These are phyloP conservation scores for Plasmodium falciparum DNA, from an alignment of 169 alveolate genomes.

Conservation along the genomic window DNA sequence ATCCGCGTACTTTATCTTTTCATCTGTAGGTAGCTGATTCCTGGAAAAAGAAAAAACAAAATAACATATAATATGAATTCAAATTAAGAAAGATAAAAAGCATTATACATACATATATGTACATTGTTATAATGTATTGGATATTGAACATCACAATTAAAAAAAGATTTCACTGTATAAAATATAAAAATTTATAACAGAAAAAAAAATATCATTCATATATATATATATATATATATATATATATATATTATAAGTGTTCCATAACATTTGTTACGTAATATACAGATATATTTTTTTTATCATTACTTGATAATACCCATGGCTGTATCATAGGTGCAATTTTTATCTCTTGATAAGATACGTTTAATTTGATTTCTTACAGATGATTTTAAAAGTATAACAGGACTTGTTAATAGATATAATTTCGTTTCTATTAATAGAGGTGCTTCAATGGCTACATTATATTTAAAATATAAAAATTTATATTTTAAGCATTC, in stretches of 20 bases:
- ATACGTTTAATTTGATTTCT: slow-evolving; percentile 81
- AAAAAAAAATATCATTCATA: too few relatives aligned
- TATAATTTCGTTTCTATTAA: slow-evolving; percentile 84
- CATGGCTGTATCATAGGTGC: slow-evolving; percentile 80
- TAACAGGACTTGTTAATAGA: slow-evolving; percentile 82
- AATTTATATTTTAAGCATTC: slow-evolving; percentile 83
- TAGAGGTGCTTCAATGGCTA: slow-evolving; percentile 86
- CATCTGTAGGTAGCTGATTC: slow-evolving; percentile 76
- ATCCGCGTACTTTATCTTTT: slow-evolving; percentile 68
- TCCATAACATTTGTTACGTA: too few relatives aligned
- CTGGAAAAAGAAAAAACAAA: slow-evolving; percentile 20
- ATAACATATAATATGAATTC: background rate
- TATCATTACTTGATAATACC: slow-evolving; percentile 80
- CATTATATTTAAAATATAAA: slow-evolving; percentile 66
- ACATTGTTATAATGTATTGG: background rate
- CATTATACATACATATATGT: background rate
- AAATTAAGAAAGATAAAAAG: background rate
- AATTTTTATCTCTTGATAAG: slow-evolving; percentile 78
- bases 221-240: too few relatives aligned
- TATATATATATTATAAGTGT: background rate
- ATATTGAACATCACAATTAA: too few relatives aligned
- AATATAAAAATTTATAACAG: too few relatives aligned
- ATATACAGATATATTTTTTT: background rate
- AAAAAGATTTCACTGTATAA: too few relatives aligned
- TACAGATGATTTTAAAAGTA: slow-evolving; percentile 80